Evolutionary conservation across 164 flowering plant genomes (phyloP).

Genomic region (Annona cherimola): DNA sequence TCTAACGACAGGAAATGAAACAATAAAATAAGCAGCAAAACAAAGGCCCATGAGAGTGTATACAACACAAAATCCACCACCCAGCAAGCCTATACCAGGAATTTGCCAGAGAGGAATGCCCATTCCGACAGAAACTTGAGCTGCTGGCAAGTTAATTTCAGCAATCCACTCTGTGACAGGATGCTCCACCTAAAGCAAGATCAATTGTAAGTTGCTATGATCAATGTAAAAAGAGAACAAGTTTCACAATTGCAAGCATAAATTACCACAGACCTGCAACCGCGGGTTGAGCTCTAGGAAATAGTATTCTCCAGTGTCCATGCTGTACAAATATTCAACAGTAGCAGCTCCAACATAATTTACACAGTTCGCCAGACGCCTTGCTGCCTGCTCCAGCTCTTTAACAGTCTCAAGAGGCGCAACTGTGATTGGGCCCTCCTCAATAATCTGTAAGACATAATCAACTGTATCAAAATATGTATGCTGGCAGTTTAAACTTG

Average conservation of each 20-base stretch:
- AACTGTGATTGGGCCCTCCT: conserved; percentile 98
- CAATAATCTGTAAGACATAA: conserved; percentile 65
- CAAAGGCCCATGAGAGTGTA: not conserved
- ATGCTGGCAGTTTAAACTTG: not conserved
- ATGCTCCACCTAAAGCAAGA: conserved; percentile 79
- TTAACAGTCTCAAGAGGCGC: conserved; percentile 82
- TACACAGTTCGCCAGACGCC: conserved; percentile 93
- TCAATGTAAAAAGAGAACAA: not conserved
- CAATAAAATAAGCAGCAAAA: not conserved
- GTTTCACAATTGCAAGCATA: not conserved
- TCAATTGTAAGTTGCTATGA: not conserved
- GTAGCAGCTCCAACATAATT: conserved; percentile 99
- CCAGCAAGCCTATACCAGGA: conserved; percentile 54
- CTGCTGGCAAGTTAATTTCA: conserved; percentile 93
- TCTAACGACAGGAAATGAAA: conserved; percentile 33
- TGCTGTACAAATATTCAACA: conserved; percentile 95
- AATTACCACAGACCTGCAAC: conserved; percentile 58
- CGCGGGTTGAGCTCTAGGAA: conserved; percentile 97
- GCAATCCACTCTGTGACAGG: conserved; percentile 99
- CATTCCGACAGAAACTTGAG: conserved; percentile 98
- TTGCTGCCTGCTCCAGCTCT: conserved; percentile 93
- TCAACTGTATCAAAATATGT: not conserved
- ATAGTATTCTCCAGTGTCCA: conserved; percentile 98
- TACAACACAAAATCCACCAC: not conserved
- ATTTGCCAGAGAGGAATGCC: conserved; percentile 99